Base-by-base conservation (phyloP, 495 filamentous ascomycete genomes). In the Acidomyces sp. region DNA sequence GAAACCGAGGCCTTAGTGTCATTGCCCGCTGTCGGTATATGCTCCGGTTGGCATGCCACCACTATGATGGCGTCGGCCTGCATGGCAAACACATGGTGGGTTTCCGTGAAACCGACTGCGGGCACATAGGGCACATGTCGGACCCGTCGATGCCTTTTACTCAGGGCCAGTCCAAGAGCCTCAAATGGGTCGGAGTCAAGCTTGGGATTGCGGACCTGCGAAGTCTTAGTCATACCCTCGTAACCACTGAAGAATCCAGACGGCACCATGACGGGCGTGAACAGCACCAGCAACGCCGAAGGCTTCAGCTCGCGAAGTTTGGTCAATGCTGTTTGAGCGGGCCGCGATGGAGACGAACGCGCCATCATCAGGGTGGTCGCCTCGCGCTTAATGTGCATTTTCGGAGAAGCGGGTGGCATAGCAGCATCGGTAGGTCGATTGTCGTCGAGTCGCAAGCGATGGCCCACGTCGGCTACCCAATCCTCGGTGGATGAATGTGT, bases 121-220 rank as follows among this genome's bases (percentile, higher is more conserved):
- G 57, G 54, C 5, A 55, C 45, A 36, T 58, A 66, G 1, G 63
- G 60, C 12, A 63, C 59, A 34, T 66, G 63, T 1, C 55, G 48
- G 30, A 62, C 39, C 27, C 52, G 43, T 11, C 25, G 16, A 40
- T 60, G 57, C 24, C 53, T 46, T 34, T 37, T 32, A 34, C 43
- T 45, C 23, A 66, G 48, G 17, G 58, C 42, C 20, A 46, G 43
- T 20, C 63, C 63, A 32, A 66, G 48, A 4, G 54, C 47, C 37
- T 66, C 63, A 50, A 63, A 66, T 0, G 63, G 63, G 39, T 66
- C 63, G 17, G 36, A 41, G 41, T 42, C 17, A 23, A 7, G 17
- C 6, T 36, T 2, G 7, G 29, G 3, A 10, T 5, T 13, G 3
- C 3, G 30, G 20, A 10, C 9, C 17, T 15, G 7, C 7, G 26